phyloP scores from a whole-genome alignment of 495 filamentous ascomycete species.

The Podospora conica region DNA sequence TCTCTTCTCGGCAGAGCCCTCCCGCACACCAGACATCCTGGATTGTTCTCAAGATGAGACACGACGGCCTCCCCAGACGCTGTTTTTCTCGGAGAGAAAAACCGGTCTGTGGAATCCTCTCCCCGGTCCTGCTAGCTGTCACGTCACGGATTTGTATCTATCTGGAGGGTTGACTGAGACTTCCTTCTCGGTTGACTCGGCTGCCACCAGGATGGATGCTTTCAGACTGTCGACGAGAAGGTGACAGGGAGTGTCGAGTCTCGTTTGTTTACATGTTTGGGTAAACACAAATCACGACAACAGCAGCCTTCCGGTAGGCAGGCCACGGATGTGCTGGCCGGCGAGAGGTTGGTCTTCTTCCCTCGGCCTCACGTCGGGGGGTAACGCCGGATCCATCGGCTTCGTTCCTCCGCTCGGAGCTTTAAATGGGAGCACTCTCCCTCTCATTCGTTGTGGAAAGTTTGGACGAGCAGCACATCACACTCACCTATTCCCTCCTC shows the following conservation, averaged over 20 bases:
- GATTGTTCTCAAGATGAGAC: neutral
- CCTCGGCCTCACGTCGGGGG: neutral
- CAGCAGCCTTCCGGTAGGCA: neutral
- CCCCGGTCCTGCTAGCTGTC: neutral
- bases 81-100: neutral
- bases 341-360: neutral
- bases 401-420: neutral
- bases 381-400: neutral
- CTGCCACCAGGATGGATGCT: neutral
- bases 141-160: neutral
- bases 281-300: neutral
- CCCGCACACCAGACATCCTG: neutral
- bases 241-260: neutral
- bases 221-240: neutral
- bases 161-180: neutral
- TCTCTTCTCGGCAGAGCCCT: neutral
- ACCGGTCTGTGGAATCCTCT: neutral
- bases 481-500: neutral
- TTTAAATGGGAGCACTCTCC: neutral
- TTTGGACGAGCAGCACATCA: neutral
- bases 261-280: neutral
- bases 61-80: neutral
- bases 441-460: neutral
- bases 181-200: constrained; percentile 3
- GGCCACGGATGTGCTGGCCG: neutral